Evolutionary conservation across 1,284 basidiomycete species (phyloP).

Genomic region (Marasmius sp.): DNA sequence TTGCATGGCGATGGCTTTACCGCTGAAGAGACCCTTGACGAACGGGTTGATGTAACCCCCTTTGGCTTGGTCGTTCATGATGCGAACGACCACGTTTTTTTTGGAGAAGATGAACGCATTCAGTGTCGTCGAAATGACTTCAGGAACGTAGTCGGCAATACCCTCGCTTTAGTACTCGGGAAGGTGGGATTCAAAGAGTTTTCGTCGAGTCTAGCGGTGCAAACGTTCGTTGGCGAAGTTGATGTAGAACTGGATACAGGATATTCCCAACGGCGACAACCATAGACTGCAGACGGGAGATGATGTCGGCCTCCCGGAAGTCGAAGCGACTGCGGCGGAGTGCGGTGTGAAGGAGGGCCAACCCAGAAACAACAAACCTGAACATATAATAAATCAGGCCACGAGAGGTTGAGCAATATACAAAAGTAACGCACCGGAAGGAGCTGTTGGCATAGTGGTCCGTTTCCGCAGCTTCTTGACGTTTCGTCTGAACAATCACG

Average conservation of each 20-base stretch:
- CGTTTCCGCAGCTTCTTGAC: slow-evolving; percentile 53
- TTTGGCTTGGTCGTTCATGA: slow-evolving; percentile 97
- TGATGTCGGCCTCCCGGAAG: slow-evolving; percentile 70
- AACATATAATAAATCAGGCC: slow-evolving; percentile 48
- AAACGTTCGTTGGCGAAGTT: too few species aligned
- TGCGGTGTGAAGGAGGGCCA: slow-evolving; percentile 90
- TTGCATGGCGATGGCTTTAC: slow-evolving; percentile 86
- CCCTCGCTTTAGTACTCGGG: slow-evolving; percentile 86
- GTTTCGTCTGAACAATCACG: slow-evolving; percentile 78
- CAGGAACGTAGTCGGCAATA: slow-evolving; percentile 68
- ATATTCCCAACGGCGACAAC: slow-evolving; percentile 90
- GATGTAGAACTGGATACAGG: slow-evolving; percentile 94
- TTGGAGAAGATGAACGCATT: slow-evolving; percentile 86
- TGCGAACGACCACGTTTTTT: slow-evolving; percentile 92
- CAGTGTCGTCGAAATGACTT: slow-evolving; percentile 88
- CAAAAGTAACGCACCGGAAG: slow-evolving; percentile 53
- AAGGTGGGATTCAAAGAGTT: slow-evolving; percentile 77
- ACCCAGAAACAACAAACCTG: slow-evolving; percentile 90
- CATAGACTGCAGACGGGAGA: slow-evolving; percentile 85
- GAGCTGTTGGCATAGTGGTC: slow-evolving; percentile 87
- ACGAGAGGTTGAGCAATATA: background rate
- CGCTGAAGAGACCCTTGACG: slow-evolving; percentile 86
- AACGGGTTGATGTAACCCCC: slow-evolving; percentile 84
- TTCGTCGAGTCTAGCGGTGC: slow-evolving; percentile 81
- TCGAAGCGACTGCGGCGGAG: slow-evolving; percentile 87